Evolutionary conservation across 2,329 filamentous ascomycete species (phyloP).

Genomic region (Colletotrichum tropicicola): DNA sequence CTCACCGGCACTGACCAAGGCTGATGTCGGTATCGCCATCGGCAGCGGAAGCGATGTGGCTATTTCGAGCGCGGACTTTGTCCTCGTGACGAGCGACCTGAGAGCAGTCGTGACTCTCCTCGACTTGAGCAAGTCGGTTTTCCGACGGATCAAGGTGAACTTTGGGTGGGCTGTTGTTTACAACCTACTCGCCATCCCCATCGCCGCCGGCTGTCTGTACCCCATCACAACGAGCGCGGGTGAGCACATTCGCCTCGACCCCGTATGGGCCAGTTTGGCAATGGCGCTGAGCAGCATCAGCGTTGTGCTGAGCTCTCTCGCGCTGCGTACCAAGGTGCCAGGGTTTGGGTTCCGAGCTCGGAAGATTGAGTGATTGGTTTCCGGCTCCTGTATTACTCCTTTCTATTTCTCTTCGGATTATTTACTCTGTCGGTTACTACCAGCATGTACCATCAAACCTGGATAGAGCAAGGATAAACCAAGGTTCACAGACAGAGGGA

Average conservation of each 20-base stretch:
- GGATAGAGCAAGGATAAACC: background rate
- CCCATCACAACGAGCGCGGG: slow-evolving; percentile 55
- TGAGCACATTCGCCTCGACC: slow-evolving; percentile 72
- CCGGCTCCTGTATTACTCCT: background rate
- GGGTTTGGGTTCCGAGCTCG: slow-evolving; percentile 53
- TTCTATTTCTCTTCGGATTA: background rate
- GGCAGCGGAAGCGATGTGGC: slow-evolving; percentile 87
- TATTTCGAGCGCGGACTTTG: slow-evolving; percentile 82
- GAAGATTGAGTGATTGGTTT: slow-evolving; percentile 31
- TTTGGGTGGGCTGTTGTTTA: slow-evolving; percentile 88
- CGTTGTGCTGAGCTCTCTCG: slow-evolving; percentile 84
- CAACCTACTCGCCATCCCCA: slow-evolving; percentile 79
- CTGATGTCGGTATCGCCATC: slow-evolving; percentile 86
- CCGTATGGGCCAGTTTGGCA: slow-evolving; percentile 87
- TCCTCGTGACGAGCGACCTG: slow-evolving; percentile 79
- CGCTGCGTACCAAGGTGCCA: slow-evolving; percentile 64
- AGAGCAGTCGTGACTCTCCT: slow-evolving; percentile 77
- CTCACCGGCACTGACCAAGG: slow-evolving; percentile 80
- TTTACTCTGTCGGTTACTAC: background rate
- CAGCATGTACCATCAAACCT: background rate
- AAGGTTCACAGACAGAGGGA: background rate
- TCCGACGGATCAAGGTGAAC: slow-evolving; percentile 83
- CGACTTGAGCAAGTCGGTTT: slow-evolving; percentile 75
- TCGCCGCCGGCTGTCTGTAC: slow-evolving; percentile 84
- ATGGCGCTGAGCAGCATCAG: slow-evolving; percentile 95